Percentiles rank a stretch among this genome's conserved stretches.
Conservation (phyloP, 805 yeast genomes). For the Ogataea sp. region DNA sequence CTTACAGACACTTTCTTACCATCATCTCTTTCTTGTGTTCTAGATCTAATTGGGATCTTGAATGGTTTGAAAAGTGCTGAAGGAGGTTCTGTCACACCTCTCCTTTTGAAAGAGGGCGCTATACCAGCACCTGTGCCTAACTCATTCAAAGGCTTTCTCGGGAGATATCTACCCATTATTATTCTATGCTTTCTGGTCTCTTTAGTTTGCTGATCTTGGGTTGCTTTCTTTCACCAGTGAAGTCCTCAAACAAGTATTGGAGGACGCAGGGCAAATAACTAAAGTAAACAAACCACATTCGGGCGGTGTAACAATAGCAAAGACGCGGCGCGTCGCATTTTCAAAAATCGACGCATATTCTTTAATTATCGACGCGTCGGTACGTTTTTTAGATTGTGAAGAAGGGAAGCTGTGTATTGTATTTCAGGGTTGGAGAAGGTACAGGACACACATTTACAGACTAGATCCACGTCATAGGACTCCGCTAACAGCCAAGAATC, state of each 20-base stretch:
- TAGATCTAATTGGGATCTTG: conserved; percentile 46
- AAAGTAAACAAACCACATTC: neutral
- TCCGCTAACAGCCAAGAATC: no score
- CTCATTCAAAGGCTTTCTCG: conserved; percentile 35
- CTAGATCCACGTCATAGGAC: no score
- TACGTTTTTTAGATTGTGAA: neutral
- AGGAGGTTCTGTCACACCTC: conserved; percentile 44
- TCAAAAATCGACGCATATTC: neutral
- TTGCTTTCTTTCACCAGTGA: no score
- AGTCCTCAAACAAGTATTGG: neutral
- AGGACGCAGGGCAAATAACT: neutral
- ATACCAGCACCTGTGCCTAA: conserved; percentile 69
- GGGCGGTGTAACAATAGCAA: neutral
- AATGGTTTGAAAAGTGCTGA: conserved; percentile 55
- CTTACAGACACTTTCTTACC: conserved; percentile 11
- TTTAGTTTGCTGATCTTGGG: no score
- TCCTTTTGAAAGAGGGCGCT: conserved; percentile 45
- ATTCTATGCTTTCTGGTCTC: no score
- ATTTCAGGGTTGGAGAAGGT: no score
- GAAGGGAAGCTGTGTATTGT: neutral
- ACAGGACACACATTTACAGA: no score
- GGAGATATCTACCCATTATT: conserved; percentile 18
- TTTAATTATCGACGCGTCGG: neutral
- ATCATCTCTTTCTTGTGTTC: conserved; percentile 9
- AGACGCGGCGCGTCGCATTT: neutral